Base-by-base conservation (phyloP, 495 filamentous ascomycete species). In the Tricharina praecox region DNA sequence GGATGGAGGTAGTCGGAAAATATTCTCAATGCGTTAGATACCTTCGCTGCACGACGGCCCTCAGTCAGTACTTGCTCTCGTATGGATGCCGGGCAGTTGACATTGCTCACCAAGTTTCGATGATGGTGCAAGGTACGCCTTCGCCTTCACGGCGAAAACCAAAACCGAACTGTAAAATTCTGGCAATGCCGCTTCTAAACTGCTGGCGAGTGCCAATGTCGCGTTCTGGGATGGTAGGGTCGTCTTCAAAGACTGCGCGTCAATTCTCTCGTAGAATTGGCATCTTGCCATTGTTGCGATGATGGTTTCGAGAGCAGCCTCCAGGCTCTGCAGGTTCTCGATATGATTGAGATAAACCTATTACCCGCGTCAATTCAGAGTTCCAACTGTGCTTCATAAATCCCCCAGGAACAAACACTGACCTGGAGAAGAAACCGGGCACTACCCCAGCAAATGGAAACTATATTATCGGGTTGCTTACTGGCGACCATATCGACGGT, bases 301-400 rank as follows among this genome's bases (percentile, higher is more conserved):
- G 24, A 54, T 54, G 4, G 46, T 37, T 24, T 48, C 50, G 4
- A 54, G 23, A 11, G 37, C 45, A 4, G 26, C 44, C n/a, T 25
- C 45, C 4, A 52, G 15, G 5, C 18, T 43, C 15, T 52, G 48
- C 9, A 54, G 39, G 7, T 41, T 48, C 21, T 54, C 50, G 28
- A 40, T 45, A 33, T 54, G 38, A 24, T 54, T 54, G 19, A 54
- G 39, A n/a, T 40, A 38, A 1, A 51, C 26, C 52, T 54, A 23
- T 35, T 32, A 38, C n/a, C n/a, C 21, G 10, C n/a, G 5, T 26
- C 40, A 43, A 16, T 36, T 26, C 10, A n/a, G n/a, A n/a, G n/a
- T n/a, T n/a, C n/a, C n/a, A 25, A n/a, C 16, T 4, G n/a, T 16
- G 9, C 16, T 2, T 20, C 23, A 7, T 16, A 16, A 46, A 1